Percentiles rank a stretch among this genome's conserved stretches.
Conservation (phyloP, 495 filamentous ascomycete genomes). For the Hypoxylon intermedium region DNA sequence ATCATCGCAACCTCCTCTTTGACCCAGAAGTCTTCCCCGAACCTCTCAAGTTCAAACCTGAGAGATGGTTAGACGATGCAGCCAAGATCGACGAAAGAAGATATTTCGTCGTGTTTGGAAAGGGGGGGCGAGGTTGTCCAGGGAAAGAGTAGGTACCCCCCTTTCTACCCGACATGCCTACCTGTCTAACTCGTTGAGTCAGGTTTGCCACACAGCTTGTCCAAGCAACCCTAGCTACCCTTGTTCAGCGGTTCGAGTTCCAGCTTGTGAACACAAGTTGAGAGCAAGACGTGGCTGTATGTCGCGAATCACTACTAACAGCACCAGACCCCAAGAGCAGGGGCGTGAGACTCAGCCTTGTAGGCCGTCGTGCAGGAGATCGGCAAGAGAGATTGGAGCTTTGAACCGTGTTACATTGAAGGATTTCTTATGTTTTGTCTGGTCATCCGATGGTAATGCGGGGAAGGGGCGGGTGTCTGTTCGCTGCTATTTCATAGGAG, state of each 20-base stretch:
- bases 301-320: slow-evolving; percentile 3
- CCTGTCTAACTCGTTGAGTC: neutral
- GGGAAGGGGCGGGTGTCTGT: too few relatives aligned
- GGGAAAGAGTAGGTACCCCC: slow-evolving; percentile 4
- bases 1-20: slow-evolving; percentile 5
- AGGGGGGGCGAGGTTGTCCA: slow-evolving; percentile 1
- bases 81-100: neutral
- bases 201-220: slow-evolving; percentile 6
- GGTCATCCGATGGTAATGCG: too few relatives aligned
- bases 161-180: too few relatives aligned
- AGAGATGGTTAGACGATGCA: neutral
- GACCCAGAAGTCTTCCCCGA: neutral
- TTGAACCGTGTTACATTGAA: too few relatives aligned
- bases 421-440: too few relatives aligned
- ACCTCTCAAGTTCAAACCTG: neutral
- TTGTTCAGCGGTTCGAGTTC: slow-evolving; percentile 6
- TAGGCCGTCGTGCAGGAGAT: slow-evolving; percentile 1
- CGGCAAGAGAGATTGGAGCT: too few relatives aligned
- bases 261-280: slow-evolving; percentile 6
- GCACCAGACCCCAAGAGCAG: neutral
- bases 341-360: slow-evolving; percentile 4
- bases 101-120: slow-evolving; percentile 12
- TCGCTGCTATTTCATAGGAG: too few relatives aligned
- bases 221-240: neutral
- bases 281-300: neutral